Conservation (phyloP, 2,329 filamentous ascomycete genomes). For the Davidsoniella virescens region DNA sequence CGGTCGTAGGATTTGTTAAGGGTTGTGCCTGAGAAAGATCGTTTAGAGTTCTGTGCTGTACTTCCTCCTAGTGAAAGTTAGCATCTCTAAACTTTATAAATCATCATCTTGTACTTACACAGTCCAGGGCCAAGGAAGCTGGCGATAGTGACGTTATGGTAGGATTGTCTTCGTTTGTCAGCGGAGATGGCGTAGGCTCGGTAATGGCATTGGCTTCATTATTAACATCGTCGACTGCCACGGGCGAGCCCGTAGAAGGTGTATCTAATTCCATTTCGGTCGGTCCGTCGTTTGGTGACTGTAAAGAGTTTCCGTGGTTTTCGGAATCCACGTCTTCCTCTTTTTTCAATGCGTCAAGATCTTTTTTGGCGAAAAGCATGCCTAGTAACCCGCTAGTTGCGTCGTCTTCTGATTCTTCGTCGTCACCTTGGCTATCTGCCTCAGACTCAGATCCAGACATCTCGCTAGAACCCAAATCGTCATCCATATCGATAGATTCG, state of each 20-base stretch:
- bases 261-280: neutral
- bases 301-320: neutral
- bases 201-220: slow-evolving; percentile 2
- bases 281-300: neutral
- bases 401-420: slow-evolving; percentile 29
- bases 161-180: neutral
- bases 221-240: slow-evolving; percentile 15
- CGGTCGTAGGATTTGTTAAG: too few species aligned
- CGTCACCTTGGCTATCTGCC: slow-evolving; percentile 29
- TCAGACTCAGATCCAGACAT: slow-evolving; percentile 27
- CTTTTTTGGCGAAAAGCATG: slow-evolving; percentile 42
- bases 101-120: too few species aligned
- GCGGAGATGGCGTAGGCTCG: slow-evolving; percentile 12
- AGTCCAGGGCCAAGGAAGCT: too few species aligned
- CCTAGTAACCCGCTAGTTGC: slow-evolving; percentile 34
- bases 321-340: slow-evolving; percentile 19
- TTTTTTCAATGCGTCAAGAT: slow-evolving; percentile 35
- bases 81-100: too few species aligned
- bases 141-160: too few species aligned
- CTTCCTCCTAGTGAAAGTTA: too few species aligned
- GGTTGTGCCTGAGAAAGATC: too few species aligned
- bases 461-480: slow-evolving; percentile 25
- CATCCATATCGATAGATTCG: slow-evolving; percentile 30
- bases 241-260: neutral
- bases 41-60: too few species aligned